Conservation (phyloP, 768 basidiomycete genomes). For the Amanita subjunquillea region DNA sequence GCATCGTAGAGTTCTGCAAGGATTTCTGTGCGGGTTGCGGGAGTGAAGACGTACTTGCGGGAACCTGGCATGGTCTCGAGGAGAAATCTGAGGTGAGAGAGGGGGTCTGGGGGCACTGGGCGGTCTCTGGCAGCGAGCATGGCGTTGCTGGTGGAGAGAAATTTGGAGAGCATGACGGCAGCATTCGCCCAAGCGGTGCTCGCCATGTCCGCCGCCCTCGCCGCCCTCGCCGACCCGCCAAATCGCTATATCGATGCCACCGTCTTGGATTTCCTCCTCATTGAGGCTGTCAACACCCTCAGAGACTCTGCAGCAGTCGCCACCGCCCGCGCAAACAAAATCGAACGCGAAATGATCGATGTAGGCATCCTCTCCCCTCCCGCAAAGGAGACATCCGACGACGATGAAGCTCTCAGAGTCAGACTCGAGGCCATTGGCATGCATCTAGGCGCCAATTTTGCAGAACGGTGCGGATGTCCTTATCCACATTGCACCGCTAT, state of each 20-base stretch:
- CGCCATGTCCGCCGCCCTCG: conserved; percentile 18
- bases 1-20: conserved; percentile 74
- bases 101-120: conserved; percentile 33
- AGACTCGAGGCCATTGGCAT: conserved; percentile 77
- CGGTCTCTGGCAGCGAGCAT: conserved; percentile 1
- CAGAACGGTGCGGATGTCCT: conserved; percentile 55
- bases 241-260: conserved; percentile 50
- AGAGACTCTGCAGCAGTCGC: conserved; percentile 69
- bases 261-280: conserved; percentile 79
- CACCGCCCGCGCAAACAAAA: conserved; percentile 48
- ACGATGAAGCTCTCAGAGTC: conserved; percentile 59
- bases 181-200: not conserved
- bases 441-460: conserved; percentile 79
- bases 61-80: conserved; percentile 78
- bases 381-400: conserved; percentile 44
- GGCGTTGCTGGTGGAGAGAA: conserved; percentile 20
- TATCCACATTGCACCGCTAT: not conserved
- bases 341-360: conserved; percentile 72
- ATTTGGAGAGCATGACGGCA: conserved; percentile 22
- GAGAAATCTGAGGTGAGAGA: conserved; percentile 64
- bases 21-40: conserved; percentile 67
- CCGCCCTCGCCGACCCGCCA: conserved; percentile 58
- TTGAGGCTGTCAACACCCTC: conserved; percentile 68
- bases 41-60: conserved; percentile 67
- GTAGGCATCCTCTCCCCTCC: conserved; percentile 59